A percentile compares a stretch with the other conserved stretches of the same genome.
phyloP scores from a whole-genome alignment of 1,284 basidiomycete genomes.

The Puccinia coronata region DNA sequence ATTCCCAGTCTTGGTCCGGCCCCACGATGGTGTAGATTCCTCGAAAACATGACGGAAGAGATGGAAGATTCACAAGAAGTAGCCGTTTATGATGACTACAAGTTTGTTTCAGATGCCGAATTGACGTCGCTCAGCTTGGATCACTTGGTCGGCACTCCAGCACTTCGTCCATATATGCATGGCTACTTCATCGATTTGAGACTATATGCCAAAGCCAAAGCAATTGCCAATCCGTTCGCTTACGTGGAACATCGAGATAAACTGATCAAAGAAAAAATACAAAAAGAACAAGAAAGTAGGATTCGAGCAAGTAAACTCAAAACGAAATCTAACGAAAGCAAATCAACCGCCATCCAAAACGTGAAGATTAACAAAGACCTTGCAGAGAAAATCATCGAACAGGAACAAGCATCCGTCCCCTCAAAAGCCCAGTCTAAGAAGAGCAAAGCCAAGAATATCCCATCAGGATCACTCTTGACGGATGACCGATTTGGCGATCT shows the following conservation, averaged over 20 bases:
- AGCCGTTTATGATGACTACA: slow-evolving; percentile 87
- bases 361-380: slow-evolving; percentile 86
- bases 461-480: slow-evolving; percentile 64
- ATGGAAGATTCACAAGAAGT: slow-evolving; percentile 70
- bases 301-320: slow-evolving; percentile 75
- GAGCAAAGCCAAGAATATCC: slow-evolving; percentile 58
- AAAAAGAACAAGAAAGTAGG: slow-evolving; percentile 86
- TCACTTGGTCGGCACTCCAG: slow-evolving; percentile 87
- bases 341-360: slow-evolving; percentile 62
- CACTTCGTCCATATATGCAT: slow-evolving; percentile 99
- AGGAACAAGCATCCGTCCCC: slow-evolving; percentile 64
- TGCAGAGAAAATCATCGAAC: slow-evolving; percentile 78
- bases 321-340: slow-evolving; percentile 43
- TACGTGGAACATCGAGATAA: slow-evolving; percentile 92
- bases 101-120: slow-evolving; percentile 88
- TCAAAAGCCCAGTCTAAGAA: slow-evolving; percentile 54
- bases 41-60: slow-evolving; percentile 97
- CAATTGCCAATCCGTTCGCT: slow-evolving; percentile 93
- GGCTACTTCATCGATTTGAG: slow-evolving; percentile 96
- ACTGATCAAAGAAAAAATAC: slow-evolving; percentile 81
- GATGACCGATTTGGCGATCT: slow-evolving; percentile 89
- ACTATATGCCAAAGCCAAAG: slow-evolving; percentile 89
- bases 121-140: slow-evolving; percentile 84
- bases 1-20: slow-evolving; percentile 95
- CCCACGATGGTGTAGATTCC: slow-evolving; percentile 93